A percentile compares a stretch with the other conserved stretches of the same genome.
These are phyloP conservation scores for Fraxinus paxiana DNA, from an alignment of 305 asterid species.

Conservation along the genomic window DNA sequence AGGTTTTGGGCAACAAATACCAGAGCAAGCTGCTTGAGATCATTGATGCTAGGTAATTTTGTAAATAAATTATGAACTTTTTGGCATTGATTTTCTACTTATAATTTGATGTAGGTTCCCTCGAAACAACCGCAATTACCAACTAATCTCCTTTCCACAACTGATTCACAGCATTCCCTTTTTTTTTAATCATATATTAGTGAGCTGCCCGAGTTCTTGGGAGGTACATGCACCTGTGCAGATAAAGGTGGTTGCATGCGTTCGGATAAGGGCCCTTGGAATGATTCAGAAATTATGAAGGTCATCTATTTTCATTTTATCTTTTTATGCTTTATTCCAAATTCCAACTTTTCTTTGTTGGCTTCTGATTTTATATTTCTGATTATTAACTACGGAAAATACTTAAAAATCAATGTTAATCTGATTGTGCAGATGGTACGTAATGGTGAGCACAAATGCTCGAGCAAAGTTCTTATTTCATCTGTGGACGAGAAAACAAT, in stretches of 20 bases:
- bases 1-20: slow-evolving; percentile 87
- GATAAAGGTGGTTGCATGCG: slow-evolving; percentile 86
- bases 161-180: neutral
- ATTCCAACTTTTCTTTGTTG: neutral
- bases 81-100: neutral
- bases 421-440: slow-evolving; percentile 67
- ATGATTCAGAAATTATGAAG: slow-evolving; percentile 85
- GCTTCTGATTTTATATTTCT: slow-evolving; percentile 3
- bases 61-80: neutral
- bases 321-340: slow-evolving; percentile 5
- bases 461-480: slow-evolving; percentile 38
- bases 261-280: slow-evolving; percentile 98
- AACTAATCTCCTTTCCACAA: neutral
- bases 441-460: slow-evolving; percentile 74
- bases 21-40: slow-evolving; percentile 92
- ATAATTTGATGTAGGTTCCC: neutral
- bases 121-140: neutral
- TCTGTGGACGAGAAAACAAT: slow-evolving; percentile 61
- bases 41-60: slow-evolving; percentile 73
- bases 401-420: slow-evolving; percentile 22
- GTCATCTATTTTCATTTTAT: slow-evolving; percentile 26
- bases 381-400: neutral
- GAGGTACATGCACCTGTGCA: slow-evolving; percentile 90
- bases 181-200: slow-evolving; percentile 37
- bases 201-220: slow-evolving; percentile 92